phyloP scores from a whole-genome alignment of 768 basidiomycete genomes.

The Tulasnella sp. region DNA sequence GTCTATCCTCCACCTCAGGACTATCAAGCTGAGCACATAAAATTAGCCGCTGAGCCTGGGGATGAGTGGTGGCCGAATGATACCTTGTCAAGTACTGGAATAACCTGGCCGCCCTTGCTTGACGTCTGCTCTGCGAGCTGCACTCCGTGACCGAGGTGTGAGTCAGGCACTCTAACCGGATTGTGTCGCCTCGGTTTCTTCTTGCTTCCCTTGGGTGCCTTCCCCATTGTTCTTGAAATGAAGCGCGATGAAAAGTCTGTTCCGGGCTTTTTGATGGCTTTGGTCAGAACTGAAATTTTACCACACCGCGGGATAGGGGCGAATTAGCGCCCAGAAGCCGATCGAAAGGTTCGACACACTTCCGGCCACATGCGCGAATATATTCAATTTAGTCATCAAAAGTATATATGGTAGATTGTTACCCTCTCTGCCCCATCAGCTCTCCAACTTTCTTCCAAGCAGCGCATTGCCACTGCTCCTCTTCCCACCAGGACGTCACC shows the following conservation, averaged over 20 bases:
- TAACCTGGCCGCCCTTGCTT: conserved; percentile 73
- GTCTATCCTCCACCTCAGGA: conserved; percentile 75
- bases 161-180: conserved; percentile 90
- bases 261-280: background rate
- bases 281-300: conserved; percentile 9
- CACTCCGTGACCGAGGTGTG: conserved; percentile 83
- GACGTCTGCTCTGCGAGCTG: conserved; percentile 72
- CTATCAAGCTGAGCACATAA: conserved; percentile 63
- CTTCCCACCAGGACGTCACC: background rate
- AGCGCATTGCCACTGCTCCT: background rate
- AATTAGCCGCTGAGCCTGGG: background rate
- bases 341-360: no score
- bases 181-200: conserved; percentile 82
- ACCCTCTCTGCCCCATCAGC: background rate
- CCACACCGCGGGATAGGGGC: background rate
- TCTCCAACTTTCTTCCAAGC: background rate
- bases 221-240: conserved; percentile 68
- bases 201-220: conserved; percentile 79
- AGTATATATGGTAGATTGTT: no score
- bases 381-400: no score
- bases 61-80: background rate
- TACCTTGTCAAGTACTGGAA: conserved; percentile 92
- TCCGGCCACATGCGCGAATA: background rate
- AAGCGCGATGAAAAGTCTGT: background rate
- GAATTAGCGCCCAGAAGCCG: background rate